Conservation (phyloP, 257 asterid species). For the Penstemon newberryi region DNA sequence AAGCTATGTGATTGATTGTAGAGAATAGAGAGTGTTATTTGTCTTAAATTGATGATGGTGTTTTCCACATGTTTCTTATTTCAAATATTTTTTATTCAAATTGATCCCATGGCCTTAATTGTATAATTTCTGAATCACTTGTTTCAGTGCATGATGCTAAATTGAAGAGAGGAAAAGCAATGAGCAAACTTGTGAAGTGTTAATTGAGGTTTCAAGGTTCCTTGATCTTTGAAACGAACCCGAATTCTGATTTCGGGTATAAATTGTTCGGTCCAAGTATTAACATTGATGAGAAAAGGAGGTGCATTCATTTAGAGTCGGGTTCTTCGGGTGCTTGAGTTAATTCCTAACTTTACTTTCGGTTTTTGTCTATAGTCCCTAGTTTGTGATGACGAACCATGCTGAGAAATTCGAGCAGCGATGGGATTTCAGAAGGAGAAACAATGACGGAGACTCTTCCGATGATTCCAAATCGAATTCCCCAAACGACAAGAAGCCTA, state of each 20-base stretch:
- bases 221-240: constrained; percentile 22
- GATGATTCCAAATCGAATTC: constrained; percentile 50
- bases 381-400: constrained; percentile 28
- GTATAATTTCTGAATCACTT: not conserved
- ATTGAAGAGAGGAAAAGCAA: constrained; percentile 10
- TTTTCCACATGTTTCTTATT: constrained; percentile 8
- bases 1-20: constrained; percentile 10
- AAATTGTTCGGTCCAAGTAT: not conserved
- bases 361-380: not conserved
- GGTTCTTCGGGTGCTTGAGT: not conserved
- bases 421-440: constrained; percentile 63
- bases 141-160: not conserved
- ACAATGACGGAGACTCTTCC: constrained; percentile 50
- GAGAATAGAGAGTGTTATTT: not conserved
- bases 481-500: constrained; percentile 31
- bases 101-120: not conserved
- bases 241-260: too few species aligned
- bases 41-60: not conserved
- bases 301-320: not conserved
- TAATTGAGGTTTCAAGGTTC: not conserved
- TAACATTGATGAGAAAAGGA: constrained; percentile 14
- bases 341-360: not conserved
- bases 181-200: constrained; percentile 7
- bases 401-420: constrained; percentile 44
- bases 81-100: not conserved